phyloP scores from a whole-genome alignment of 805 yeast species.

The Kodamaea leandrae region DNA sequence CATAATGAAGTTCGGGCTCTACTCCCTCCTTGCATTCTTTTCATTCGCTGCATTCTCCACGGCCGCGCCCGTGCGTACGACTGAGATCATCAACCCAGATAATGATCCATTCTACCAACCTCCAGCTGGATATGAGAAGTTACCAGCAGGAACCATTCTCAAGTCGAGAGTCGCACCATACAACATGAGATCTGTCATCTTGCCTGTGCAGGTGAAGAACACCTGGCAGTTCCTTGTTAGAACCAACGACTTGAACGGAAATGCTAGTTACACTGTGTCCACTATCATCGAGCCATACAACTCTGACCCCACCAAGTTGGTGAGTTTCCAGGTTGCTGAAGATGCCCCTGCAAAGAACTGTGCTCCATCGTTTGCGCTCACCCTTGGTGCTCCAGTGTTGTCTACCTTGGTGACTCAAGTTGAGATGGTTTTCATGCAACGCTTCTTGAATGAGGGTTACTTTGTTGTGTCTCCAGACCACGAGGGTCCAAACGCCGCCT shows the following conservation, averaged over 20 bases:
- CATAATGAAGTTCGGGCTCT: neutral
- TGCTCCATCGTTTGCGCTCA: slow-evolving; percentile 25
- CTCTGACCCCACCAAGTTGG: slow-evolving; percentile 24
- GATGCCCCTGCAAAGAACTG: slow-evolving; percentile 28
- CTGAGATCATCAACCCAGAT: slow-evolving; percentile 6
- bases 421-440: slow-evolving; percentile 16
- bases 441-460: slow-evolving; percentile 20
- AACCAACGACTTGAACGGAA: slow-evolving; percentile 22
- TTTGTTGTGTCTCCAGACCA: slow-evolving; percentile 20
- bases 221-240: slow-evolving; percentile 16
- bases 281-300: slow-evolving; percentile 31
- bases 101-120: slow-evolving; percentile 17
- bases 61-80: slow-evolving; percentile 3
- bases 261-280: slow-evolving; percentile 24
- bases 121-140: slow-evolving; percentile 16
- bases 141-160: slow-evolving; percentile 15
- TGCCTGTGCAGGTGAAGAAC: slow-evolving; percentile 13
- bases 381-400: slow-evolving; percentile 12
- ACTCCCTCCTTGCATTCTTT: neutral
- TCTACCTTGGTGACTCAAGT: slow-evolving; percentile 9
- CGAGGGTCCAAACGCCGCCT: slow-evolving; percentile 21
- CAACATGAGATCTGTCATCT: slow-evolving; percentile 12
- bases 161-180: slow-evolving; percentile 13
- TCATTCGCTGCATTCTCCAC: neutral
- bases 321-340: slow-evolving; percentile 29